Percentiles rank a stretch among this genome's conserved stretches.
These are phyloP conservation scores for Penicillium sp. DNA, from an alignment of 2,329 filamentous ascomycete genomes.

Conservation along the genomic window DNA sequence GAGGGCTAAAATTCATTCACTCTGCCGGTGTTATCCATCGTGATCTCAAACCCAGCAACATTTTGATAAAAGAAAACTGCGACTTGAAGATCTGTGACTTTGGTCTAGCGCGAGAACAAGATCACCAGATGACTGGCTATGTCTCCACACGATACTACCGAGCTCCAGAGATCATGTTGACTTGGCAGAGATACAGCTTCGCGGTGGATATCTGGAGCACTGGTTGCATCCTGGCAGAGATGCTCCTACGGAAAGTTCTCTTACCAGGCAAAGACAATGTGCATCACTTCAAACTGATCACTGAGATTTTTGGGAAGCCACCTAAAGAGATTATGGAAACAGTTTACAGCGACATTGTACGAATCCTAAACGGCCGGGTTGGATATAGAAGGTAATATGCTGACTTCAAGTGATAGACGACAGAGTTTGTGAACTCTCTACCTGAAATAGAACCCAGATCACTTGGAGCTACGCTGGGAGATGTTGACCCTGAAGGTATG, in stretches of 20 bases:
- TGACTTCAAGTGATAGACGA: slow-evolving; percentile 1
- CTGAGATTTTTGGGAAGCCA: slow-evolving; percentile 84
- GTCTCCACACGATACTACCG: slow-evolving; percentile 97
- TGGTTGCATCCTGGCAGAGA: slow-evolving; percentile 97
- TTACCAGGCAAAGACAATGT: slow-evolving; percentile 98
- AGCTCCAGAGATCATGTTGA: slow-evolving; percentile 97
- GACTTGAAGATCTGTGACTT: slow-evolving; percentile 99
- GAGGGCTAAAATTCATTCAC: slow-evolving; percentile 94
- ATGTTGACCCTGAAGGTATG: slow-evolving; percentile 3
- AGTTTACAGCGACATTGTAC: slow-evolving; percentile 83
- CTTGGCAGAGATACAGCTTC: slow-evolving; percentile 98
- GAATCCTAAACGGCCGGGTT: too few relatives aligned
- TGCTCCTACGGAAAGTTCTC: slow-evolving; percentile 92
- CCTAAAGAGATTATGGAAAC: slow-evolving; percentile 96
- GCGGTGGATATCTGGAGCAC: slow-evolving; percentile 98
- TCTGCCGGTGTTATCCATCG: slow-evolving; percentile 84
- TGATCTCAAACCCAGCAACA: slow-evolving; percentile 78
- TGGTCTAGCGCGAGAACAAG: slow-evolving; percentile 87
- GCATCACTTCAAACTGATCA: slow-evolving; percentile 98
- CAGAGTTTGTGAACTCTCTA: slow-evolving; percentile 2
- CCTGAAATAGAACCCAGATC: neutral
- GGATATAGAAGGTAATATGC: neutral
- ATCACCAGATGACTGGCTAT: slow-evolving; percentile 98
- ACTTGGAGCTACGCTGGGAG: neutral
- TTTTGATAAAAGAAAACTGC: slow-evolving; percentile 97